Conservation (phyloP, 2,329 filamentous ascomycete genomes). For the Emmonsiellopsis sp. region DNA sequence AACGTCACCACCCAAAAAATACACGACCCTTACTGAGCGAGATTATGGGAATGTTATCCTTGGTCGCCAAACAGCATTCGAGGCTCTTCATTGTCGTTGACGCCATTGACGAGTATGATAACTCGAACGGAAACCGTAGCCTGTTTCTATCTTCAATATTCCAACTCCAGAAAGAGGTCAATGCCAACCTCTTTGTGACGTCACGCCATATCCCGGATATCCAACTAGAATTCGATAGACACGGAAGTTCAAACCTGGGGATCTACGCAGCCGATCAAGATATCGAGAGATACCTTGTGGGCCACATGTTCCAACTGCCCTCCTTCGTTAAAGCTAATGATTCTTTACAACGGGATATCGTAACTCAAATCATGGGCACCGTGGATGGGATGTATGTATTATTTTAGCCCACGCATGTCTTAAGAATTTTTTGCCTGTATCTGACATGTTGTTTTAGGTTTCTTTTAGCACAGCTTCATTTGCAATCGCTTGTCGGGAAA, state of each 20-base stretch:
- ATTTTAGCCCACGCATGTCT: slow-evolving; percentile 10
- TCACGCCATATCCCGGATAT: slow-evolving; percentile 7
- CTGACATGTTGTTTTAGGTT: slow-evolving; percentile 14
- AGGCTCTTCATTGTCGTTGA: slow-evolving; percentile 14
- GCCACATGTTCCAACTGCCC: slow-evolving; percentile 7
- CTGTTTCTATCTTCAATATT: slow-evolving; percentile 3
- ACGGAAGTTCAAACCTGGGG: background rate
- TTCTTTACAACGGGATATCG: slow-evolving; percentile 10
- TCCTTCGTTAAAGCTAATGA: slow-evolving; percentile 2
- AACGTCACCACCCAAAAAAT: slow-evolving; percentile 1
- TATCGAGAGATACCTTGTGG: slow-evolving; percentile 9
- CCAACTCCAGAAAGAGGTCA: background rate
- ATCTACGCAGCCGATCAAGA: slow-evolving; percentile 7
- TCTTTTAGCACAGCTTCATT: slow-evolving; percentile 17
- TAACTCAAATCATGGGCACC: slow-evolving; percentile 6
- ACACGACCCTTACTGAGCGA: slow-evolving; percentile 7
- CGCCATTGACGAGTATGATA: slow-evolving; percentile 14
- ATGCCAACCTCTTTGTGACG: slow-evolving; percentile 7
- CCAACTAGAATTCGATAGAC: background rate
- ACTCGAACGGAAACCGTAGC: background rate
- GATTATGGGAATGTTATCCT: slow-evolving; percentile 5
- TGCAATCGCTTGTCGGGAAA: slow-evolving; percentile 14
- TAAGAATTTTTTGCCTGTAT: background rate
- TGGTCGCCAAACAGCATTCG: background rate
- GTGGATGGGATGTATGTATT: slow-evolving; percentile 14